Evolutionary conservation across 148 eudicot species (phyloP).

Genomic region (Amaranthus cruentus): DNA sequence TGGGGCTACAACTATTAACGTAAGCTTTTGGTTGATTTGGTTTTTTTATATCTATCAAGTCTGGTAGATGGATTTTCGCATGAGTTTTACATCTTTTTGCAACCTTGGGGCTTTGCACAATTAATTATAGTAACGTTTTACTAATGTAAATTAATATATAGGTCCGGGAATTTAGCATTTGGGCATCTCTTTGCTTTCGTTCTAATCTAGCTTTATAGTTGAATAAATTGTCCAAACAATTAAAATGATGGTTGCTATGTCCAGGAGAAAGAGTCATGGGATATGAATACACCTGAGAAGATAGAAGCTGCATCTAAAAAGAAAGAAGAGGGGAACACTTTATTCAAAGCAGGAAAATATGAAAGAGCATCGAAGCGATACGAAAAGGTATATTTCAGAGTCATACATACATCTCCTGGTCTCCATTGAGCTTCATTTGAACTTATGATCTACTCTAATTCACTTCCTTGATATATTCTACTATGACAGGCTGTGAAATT

Average conservation of each 20-base stretch:
- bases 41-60: no score
- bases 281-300: constrained; percentile 75
- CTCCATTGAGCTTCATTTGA: neutral
- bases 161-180: no score
- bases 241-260: constrained; percentile 1
- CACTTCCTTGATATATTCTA: neutral
- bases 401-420: no score
- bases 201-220: no score
- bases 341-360: constrained; percentile 66
- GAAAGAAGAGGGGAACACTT: constrained; percentile 83
- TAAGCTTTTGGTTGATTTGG: no score
- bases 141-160: no score
- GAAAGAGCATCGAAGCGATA: constrained; percentile 68
- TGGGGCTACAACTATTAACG: no score
- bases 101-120: no score
- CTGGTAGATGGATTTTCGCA: no score
- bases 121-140: no score
- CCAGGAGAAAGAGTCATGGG: constrained; percentile 95
- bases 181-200: no score
- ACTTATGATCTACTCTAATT: neutral
- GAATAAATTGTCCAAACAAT: neutral
- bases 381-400: constrained; percentile 51
- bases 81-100: no score
- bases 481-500: constrained; percentile 56
- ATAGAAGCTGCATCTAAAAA: constrained; percentile 81